Evolutionary conservation across 179 eudicot species (phyloP), one percentile per base, ranked within the genome.

Genomic region (Kewa caespitosa): DNA sequence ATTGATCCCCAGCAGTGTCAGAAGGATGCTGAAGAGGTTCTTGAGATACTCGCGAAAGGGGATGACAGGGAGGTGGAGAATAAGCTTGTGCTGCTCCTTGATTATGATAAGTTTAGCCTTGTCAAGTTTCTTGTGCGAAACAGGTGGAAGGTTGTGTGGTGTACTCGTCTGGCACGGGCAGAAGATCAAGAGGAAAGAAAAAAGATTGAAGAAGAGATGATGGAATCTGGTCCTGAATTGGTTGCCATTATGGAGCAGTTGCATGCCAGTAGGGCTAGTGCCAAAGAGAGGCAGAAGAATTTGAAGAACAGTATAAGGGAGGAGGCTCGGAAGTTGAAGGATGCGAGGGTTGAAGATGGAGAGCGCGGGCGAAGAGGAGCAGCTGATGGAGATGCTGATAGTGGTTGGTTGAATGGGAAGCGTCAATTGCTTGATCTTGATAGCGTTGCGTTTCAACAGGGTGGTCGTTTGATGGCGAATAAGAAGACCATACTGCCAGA

Each of bases 191-290:
- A 91, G 63, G 81, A 87, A 75, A 83, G 97, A 80, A 87, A 89
- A 78, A 85, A 75, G 76, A 94, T 94, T 70, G 97, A 94, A 79
- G 97, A 94, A 60, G 94, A 92, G 76, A 94, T 94, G 97, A 68
- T 83, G 85, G 87, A 71, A 27, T 65, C 83, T 32, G 96, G 97
- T 46, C 77, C 92, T 8, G 93, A 89, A 31, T 83, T 87, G 85
- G 87, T 79, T 79, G 89, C 95, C 25, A 90, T 95, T 74, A 78
- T 95, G 81, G 97, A 93, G 81, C 99, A 94, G 85, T 81, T 94
- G 86, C 97, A 94, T 89, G 98, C 98, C 74, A 92, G 97, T 10
- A 82, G 98, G 80, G 98, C 98, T 11, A 90, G 93, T 78, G 93
- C 97, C 48, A 94, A 94, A 74, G 98, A 94, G 89, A 90, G 97